Percentiles rank a stretch among this genome's conserved stretches.
Evolutionary conservation across 176 grass and related monocot species (phyloP).

Genomic region (Hordeum vulgare): MorexV3_pseudomolecules_assembly NC_058523.1:542892523-542893022

Average conservation of each 20-base stretch:
- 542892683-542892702: background rate
- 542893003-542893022: background rate
- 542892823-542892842: background rate
- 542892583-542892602: slow-evolving; percentile 42
- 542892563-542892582: slow-evolving; percentile 31
- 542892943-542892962: background rate
- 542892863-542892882: background rate
- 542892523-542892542: slow-evolving; percentile 41
- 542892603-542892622: slow-evolving; percentile 21
- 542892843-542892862: background rate
- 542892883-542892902: background rate
- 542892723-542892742: background rate
- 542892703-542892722: background rate
- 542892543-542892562: slow-evolving; percentile 44
- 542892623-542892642: background rate
- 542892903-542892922: background rate
- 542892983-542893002: background rate
- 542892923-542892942: no score
- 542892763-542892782: background rate
- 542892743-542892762: background rate
- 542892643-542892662: slow-evolving; percentile 57
- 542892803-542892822: background rate
- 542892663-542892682: slow-evolving; percentile 26
- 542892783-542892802: background rate
- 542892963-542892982: no score